A percentile compares a stretch with the other conserved stretches of the same genome.
These are phyloP conservation scores for Cercospora beticola DNA, from an alignment of 2,329 filamentous ascomycete genomes.

Conservation along the genomic window DNA sequence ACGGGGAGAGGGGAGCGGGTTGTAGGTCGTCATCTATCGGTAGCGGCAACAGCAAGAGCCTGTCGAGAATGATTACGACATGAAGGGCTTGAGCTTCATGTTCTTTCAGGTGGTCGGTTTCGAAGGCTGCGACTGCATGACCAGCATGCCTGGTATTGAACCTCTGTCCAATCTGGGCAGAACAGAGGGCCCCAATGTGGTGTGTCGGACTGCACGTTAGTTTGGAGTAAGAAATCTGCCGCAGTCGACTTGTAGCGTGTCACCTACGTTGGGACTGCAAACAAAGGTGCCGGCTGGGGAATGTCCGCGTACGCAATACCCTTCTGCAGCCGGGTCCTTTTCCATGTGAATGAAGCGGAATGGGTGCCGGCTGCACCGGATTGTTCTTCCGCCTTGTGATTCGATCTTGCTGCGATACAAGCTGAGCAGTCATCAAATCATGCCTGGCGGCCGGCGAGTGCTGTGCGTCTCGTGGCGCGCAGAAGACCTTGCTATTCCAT, in stretches of 20 bases:
- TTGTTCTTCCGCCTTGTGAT: not conserved
- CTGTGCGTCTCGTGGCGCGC: not conserved
- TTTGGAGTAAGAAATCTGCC: not conserved
- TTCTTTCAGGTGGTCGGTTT: not conserved
- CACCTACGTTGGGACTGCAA: not conserved
- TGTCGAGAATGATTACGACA: not conserved
- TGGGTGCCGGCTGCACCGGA: not conserved
- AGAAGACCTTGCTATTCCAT: not conserved
- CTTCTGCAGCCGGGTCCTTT: not conserved
- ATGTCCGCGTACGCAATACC: not conserved
- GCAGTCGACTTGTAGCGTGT: not conserved
- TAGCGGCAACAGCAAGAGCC: not conserved
- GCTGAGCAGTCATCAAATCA: not conserved
- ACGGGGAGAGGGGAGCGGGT: not conserved
- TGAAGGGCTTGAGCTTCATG: not conserved
- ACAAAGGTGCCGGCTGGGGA: not conserved
- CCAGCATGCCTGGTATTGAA: not conserved
- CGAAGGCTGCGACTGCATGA: not conserved
- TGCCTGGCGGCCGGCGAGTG: not conserved
- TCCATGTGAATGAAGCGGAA: not conserved
- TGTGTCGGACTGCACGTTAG: not conserved
- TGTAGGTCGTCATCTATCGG: not conserved
- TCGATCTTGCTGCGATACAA: not conserved
- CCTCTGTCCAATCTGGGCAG: not conserved
- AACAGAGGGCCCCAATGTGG: not conserved